phyloP scores from a whole-genome alignment of 495 filamentous ascomycete species.

The Xylaria palmicola region DNA sequence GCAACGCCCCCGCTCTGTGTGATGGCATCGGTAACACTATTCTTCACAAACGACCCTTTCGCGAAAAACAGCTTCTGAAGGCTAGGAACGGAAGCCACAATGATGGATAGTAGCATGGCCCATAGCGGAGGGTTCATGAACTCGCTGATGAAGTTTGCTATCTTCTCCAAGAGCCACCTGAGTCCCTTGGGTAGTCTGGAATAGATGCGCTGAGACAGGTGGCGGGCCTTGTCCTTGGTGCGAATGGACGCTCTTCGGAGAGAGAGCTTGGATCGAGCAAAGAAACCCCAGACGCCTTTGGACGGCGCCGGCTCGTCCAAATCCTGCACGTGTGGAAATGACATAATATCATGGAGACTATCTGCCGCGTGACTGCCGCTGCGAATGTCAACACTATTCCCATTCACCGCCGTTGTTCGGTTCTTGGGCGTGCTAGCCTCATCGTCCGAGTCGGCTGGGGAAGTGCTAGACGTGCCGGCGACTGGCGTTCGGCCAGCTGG shows the following conservation, averaged over 20 bases:
- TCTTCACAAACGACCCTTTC: constrained; percentile 85
- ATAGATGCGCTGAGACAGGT: constrained; percentile 22
- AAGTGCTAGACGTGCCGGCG: constrained; percentile 37
- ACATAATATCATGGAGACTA: constrained; percentile 37
- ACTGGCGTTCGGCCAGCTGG: constrained; percentile 50
- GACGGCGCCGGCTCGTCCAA: constrained; percentile 34
- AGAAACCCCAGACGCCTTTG: constrained; percentile 32
- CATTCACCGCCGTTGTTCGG: constrained; percentile 16
- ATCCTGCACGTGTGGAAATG: constrained; percentile 45
- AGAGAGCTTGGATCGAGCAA: constrained; percentile 22
- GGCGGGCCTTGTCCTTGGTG: constrained; percentile 32
- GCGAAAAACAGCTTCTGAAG: constrained; percentile 85
- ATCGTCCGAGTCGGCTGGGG: constrained; percentile 44
- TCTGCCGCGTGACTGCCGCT: constrained; percentile 13
- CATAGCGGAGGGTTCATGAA: constrained; percentile 99
- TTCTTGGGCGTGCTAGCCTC: constrained; percentile 32
- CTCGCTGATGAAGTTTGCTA: constrained; percentile 67
- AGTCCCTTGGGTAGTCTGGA: constrained; percentile 56
- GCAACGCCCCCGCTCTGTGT: constrained; percentile 84
- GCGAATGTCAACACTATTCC: constrained; percentile 3
- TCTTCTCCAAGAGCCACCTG: constrained; percentile 53
- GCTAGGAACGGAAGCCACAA: constrained; percentile 85
- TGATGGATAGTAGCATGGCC: constrained; percentile 88
- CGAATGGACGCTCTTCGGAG: constrained; percentile 32
- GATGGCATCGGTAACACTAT: constrained; percentile 88